A percentile compares a stretch with the other conserved stretches of the same genome.
Conservation (phyloP, 2,329 filamentous ascomycete species). For the Ophiostoma tasmaniense region DNA sequence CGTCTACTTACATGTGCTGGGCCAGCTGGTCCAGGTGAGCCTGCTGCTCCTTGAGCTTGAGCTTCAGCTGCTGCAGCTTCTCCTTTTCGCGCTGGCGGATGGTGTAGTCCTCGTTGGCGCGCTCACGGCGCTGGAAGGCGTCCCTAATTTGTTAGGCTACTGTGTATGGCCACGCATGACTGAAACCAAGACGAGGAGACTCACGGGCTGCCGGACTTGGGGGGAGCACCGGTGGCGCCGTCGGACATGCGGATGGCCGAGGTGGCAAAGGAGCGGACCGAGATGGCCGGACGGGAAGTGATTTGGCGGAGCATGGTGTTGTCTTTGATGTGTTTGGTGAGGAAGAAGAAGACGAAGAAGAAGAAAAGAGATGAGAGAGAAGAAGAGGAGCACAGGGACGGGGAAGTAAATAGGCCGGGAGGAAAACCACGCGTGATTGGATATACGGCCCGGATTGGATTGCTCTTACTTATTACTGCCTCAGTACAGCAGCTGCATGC, state of each 20-base stretch:
- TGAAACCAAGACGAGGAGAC: no score
- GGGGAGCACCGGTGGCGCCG: constrained; percentile 60
- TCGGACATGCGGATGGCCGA: constrained; percentile 56
- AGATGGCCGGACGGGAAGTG: constrained; percentile 45
- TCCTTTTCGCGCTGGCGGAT: constrained; percentile 82
- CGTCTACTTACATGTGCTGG: constrained; percentile 72
- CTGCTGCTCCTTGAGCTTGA: constrained; percentile 68
- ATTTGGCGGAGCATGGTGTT: constrained; percentile 59
- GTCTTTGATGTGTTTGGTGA: no score
- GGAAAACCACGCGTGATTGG: constrained; percentile 21
- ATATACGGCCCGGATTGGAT: constrained; percentile 11
- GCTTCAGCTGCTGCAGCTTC: constrained; percentile 73
- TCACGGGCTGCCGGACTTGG: constrained; percentile 45
- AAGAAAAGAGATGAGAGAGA: not conserved
- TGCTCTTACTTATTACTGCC: not conserved
- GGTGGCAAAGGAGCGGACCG: constrained; percentile 53
- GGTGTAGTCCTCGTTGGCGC: constrained; percentile 74
- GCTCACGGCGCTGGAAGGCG: constrained; percentile 85
- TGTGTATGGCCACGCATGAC: no score
- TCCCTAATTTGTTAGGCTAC: constrained; percentile 52
- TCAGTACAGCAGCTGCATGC: not conserved
- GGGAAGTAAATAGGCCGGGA: constrained; percentile 3
- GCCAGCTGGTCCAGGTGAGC: constrained; percentile 77
- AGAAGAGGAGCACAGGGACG: no score
- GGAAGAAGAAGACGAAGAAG: not conserved